A percentile compares a stretch with the other conserved stretches of the same genome.
Conservation (phyloP, 2,329 filamentous ascomycete genomes). For the Fusarium denticulatum region DNA sequence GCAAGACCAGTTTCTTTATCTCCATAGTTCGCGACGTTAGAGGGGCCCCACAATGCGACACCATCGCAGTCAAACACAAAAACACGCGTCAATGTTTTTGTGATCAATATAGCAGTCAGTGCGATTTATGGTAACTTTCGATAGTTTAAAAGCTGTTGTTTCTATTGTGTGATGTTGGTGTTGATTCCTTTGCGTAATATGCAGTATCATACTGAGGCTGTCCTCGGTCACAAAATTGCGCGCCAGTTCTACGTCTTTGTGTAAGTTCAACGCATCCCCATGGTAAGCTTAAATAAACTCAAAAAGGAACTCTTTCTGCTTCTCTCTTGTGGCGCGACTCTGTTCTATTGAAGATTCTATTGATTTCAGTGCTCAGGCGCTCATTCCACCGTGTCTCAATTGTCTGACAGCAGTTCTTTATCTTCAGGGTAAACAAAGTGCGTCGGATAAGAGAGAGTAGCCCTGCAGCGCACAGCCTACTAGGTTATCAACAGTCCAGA, state of each 20-base stretch:
- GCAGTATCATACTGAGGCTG: fast-evolving
- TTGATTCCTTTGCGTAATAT: neutral
- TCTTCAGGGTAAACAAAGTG: neutral
- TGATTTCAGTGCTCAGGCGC: neutral
- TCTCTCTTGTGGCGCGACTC: fast-evolving
- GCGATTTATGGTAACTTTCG: no score
- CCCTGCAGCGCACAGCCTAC: fast-evolving
- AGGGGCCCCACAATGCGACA: neutral
- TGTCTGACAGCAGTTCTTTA: neutral
- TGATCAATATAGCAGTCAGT: no score
- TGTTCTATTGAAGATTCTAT: fast-evolving
- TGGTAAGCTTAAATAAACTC: fast-evolving
- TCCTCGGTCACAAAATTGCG: fast-evolving
- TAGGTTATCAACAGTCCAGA: neutral
- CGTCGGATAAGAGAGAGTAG: fast-evolving
- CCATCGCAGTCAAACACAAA: neutral
- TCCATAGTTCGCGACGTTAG: fast-evolving
- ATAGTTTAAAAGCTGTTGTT: neutral
- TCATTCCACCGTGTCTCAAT: neutral
- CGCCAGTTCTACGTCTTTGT: fast-evolving
- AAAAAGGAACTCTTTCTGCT: fast-evolving
- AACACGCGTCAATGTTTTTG: no score
- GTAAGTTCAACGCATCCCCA: fast-evolving
- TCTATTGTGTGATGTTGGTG: neutral
- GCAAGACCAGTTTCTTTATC: neutral